Percentiles rank a stretch among this genome's conserved stretches.
Conservation (phyloP, 2,329 filamentous ascomycete species). For the Cryoendolithus antarcticus region DNA sequence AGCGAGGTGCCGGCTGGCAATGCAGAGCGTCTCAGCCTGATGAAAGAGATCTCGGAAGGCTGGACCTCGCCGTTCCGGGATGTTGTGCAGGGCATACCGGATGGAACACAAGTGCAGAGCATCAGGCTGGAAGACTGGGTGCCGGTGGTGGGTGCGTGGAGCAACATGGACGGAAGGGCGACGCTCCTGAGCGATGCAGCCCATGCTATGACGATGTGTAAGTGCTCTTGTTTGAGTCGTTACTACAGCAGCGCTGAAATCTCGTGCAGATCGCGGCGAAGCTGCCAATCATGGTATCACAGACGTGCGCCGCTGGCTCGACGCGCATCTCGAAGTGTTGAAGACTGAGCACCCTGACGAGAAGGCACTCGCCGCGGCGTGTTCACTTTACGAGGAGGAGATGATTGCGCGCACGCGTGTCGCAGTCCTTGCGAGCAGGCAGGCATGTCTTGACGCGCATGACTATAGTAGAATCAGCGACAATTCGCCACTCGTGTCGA, state of each 20-base stretch:
- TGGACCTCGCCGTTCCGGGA: constrained; percentile 8
- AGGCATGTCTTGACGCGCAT: constrained; percentile 13
- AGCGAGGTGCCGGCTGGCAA: constrained; percentile 31
- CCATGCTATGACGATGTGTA: constrained; percentile 9
- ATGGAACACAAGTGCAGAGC: constrained; percentile 6
- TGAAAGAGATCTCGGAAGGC: constrained; percentile 6
- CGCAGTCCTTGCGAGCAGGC: constrained; percentile 11
- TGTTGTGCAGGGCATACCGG: constrained; percentile 6
- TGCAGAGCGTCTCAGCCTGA: constrained; percentile 6
- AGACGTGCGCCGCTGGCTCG: constrained; percentile 8
- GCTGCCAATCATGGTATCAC: constrained; percentile 11
- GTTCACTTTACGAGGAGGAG: constrained; percentile 7
- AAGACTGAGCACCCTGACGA: background rate
- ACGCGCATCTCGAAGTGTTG: constrained; percentile 4
- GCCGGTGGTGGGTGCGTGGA: constrained; percentile 6
- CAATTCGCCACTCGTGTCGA: constrained; percentile 7
- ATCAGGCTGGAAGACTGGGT: constrained; percentile 6
- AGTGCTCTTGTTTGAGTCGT: no score
- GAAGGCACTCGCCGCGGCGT: constrained; percentile 2
- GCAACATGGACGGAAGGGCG: constrained; percentile 1
- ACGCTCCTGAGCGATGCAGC: constrained; percentile 3
- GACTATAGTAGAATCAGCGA: constrained; percentile 7
- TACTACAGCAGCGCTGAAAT: no score
- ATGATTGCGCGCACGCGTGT: constrained; percentile 8
- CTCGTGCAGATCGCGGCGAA: constrained; percentile 8